Conservation (phyloP, 352 stramenopile genomes). For the Plasmopara halstedii region DNA sequence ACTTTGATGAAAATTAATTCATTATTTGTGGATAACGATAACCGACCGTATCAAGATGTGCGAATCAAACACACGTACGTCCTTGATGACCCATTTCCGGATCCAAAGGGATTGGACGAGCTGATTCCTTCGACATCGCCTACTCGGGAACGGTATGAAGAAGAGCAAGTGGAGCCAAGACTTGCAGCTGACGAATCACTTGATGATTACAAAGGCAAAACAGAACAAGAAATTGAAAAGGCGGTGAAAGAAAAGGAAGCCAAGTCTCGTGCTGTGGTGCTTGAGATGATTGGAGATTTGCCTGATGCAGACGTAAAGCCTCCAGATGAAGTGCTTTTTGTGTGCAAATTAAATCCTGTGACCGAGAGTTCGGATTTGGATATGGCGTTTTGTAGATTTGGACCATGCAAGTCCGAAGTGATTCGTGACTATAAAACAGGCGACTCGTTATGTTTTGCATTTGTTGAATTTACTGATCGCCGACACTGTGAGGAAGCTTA, state of each 20-base stretch:
- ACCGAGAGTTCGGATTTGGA: conserved; percentile 92
- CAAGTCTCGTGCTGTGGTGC: conserved; percentile 92
- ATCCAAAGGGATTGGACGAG: conserved; percentile 49
- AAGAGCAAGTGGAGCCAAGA: conserved; percentile 88
- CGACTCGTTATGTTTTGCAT: conserved; percentile 97
- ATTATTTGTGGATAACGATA: conserved; percentile 93
- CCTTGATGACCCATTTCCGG: conserved; percentile 79
- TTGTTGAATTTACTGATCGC: conserved; percentile 96
- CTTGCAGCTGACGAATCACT: conserved; percentile 87
- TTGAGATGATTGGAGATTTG: conserved; percentile 99
- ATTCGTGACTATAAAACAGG: conserved; percentile 97
- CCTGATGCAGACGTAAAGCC: conserved; percentile 95
- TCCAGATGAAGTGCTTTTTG: conserved; percentile 98
- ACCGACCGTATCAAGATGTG: conserved; percentile 95
- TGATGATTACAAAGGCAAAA: conserved; percentile 59
- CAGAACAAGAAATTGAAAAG: conserved; percentile 87
- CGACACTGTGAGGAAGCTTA: conserved; percentile 94
- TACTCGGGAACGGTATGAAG: conserved; percentile 70
- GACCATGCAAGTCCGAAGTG: conserved; percentile 87
- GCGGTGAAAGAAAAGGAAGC: conserved; percentile 87
- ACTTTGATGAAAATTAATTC: conserved; percentile 92
- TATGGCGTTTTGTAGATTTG: conserved; percentile 92
- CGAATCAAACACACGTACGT: conserved; percentile 92
- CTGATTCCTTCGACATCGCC: conserved; percentile 81
- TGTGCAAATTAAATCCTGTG: conserved; percentile 94